A percentile compares a stretch with the other conserved stretches of the same genome.
These are phyloP conservation scores for Brachypodium distachyon DNA, from an alignment of 202 grass and related monocot species.

Conservation along the genomic window DNA sequence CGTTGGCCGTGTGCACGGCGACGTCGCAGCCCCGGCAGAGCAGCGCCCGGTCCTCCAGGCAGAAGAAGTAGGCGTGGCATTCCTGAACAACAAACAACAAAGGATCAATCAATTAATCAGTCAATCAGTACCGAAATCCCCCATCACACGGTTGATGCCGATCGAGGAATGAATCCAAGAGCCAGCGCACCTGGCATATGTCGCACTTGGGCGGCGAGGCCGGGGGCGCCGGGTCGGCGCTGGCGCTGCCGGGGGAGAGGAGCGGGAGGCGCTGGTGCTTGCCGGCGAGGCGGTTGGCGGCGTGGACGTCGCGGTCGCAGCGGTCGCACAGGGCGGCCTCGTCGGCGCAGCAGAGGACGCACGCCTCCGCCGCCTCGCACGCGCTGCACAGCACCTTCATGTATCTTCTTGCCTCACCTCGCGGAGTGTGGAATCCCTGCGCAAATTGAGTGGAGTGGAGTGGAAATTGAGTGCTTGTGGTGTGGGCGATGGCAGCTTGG, in stretches of 20 bases:
- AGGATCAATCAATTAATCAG: no score
- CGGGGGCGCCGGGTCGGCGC: not conserved
- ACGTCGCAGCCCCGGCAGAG: slow-evolving; percentile 73
- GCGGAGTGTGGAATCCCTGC: no score
- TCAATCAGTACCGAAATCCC: no score
- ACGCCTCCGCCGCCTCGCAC: slow-evolving; percentile 76
- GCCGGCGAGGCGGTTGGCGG: slow-evolving; percentile 77
- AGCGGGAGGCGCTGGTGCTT: slow-evolving; percentile 70
- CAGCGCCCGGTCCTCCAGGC: slow-evolving; percentile 80
- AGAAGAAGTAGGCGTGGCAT: slow-evolving; percentile 41
- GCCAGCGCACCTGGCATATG: slow-evolving; percentile 69
- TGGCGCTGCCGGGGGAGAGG: not conserved
- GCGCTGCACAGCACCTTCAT: slow-evolving; percentile 90
- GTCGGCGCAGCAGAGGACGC: slow-evolving; percentile 80
- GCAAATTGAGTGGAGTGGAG: no score
- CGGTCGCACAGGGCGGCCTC: slow-evolving; percentile 70
- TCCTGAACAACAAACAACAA: no score
- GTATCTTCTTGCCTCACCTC: no score
- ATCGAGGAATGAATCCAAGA: no score
- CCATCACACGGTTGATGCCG: no score
- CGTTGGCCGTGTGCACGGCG: slow-evolving; percentile 60
- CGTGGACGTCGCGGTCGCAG: slow-evolving; percentile 78
- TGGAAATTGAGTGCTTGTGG: no score
- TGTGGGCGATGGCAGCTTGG: no score
- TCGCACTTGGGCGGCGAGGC: slow-evolving; percentile 45